These are phyloP conservation scores for Trichoderma sp. DNA, from an alignment of 2,329 filamentous ascomycete genomes.

Conservation along the genomic window DNA sequence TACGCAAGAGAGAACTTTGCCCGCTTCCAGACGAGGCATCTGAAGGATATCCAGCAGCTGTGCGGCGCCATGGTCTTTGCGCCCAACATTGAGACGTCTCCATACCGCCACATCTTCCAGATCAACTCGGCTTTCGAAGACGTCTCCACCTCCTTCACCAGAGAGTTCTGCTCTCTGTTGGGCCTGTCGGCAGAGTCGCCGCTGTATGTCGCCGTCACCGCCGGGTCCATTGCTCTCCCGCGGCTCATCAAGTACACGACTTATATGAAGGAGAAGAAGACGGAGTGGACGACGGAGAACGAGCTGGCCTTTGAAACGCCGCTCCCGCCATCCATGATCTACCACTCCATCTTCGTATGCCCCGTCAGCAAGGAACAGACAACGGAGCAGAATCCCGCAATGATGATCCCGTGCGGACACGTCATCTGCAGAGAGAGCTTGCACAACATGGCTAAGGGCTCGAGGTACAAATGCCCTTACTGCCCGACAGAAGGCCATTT, in stretches of 20 bases:
- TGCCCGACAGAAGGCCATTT: conserved; percentile 81
- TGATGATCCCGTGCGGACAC: conserved; percentile 96
- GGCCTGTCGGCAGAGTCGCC: conserved; percentile 89
- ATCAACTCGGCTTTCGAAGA: conserved; percentile 75
- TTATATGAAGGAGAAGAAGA: conserved; percentile 84
- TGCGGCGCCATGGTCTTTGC: conserved; percentile 77
- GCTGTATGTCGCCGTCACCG: conserved; percentile 87
- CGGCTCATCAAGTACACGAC: conserved; percentile 82
- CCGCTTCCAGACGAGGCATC: conserved; percentile 70
- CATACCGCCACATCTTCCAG: conserved; percentile 76
- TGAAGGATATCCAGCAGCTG: conserved; percentile 76
- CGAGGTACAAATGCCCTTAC: conserved; percentile 91
- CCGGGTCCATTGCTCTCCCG: conserved; percentile 86
- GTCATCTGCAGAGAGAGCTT: conserved; percentile 85
- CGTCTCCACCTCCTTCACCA: conserved; percentile 80
- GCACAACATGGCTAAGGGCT: conserved; percentile 72
- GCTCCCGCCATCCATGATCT: conserved; percentile 60
- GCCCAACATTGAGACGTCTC: conserved; percentile 69
- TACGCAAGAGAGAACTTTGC: conserved; percentile 76
- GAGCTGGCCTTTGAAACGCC: conserved; percentile 79
- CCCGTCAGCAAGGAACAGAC: conserved; percentile 96
- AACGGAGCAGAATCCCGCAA: conserved; percentile 87
- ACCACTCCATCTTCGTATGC: conserved; percentile 97
- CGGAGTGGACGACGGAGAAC: conserved; percentile 89
- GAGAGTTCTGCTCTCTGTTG: conserved; percentile 90